Base-by-base conservation (phyloP, 768 basidiomycete species). In the Trichaptum fuscoviolaceum region DNA sequence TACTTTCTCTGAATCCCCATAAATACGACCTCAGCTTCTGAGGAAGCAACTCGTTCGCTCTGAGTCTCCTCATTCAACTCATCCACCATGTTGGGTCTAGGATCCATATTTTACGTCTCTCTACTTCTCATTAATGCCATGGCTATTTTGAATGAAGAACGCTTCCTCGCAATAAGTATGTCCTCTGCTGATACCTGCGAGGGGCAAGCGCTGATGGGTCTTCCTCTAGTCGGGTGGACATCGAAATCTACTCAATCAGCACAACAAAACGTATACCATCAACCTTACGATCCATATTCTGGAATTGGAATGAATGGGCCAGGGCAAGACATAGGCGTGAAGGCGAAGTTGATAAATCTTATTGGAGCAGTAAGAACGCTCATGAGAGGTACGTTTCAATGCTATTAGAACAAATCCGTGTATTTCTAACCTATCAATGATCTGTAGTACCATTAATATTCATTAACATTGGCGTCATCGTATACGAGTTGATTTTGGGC, bases 331-430 rank as follows among this genome's bases (percentile, higher is more conserved):
- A 80, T 86, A 60, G 84, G 91, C 23, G 78, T 98, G 68, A 98
- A 98, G 80, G 85, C 86, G 68, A 86, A 93, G 72, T 76, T 98
- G 67, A 87, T 99, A 75, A 92, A 93, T 80, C 86, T 99, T 72
- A 97, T 98, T 69, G 87, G 91, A 71, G 96, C 96, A 42, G 95
- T 98, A 67, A 84, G 96, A 78, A 99, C 96, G 60, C 83, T 99
- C 72, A 93, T 99, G 93, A 87, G 96, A 77, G 95, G 96, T 99
- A 76, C 82, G 96, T 87, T 36, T 70, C 18, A 58, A 10, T 24
- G n/a, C 52, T 52, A 52, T 8, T 30, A 66, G 70, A 71, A 42
- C 60, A 64, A 36, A 27, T 65, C 52, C 58, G 63, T 18, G 27
- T 25, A 23, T 59, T 59, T 63, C 34, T 62, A 64, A 66, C 64